Evolutionary conservation across 2,329 filamentous ascomycete genomes (phyloP).

Genomic region (Xylariaceae sp.): DNA sequence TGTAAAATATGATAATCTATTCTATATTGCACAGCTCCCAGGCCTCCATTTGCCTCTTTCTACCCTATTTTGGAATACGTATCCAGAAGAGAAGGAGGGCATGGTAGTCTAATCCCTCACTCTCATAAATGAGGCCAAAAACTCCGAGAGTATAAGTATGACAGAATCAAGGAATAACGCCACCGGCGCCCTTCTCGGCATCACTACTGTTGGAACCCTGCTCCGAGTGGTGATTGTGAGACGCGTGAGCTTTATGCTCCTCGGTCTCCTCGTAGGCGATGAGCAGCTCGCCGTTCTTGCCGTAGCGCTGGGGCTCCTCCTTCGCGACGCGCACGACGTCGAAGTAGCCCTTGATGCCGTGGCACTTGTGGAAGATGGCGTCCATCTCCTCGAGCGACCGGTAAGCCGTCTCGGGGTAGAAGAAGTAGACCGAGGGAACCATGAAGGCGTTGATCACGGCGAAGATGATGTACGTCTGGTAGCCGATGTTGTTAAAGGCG

Average conservation of each 20-base stretch:
- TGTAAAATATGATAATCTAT: too few relatives aligned
- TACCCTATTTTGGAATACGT: too few relatives aligned
- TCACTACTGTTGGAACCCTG: conserved; percentile 24
- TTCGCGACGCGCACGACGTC: conserved; percentile 49
- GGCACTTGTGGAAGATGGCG: conserved; percentile 64
- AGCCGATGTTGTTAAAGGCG: conserved; percentile 61
- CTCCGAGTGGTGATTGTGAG: conserved; percentile 26
- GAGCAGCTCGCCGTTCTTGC: conserved; percentile 64
- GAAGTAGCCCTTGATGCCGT: conserved; percentile 49
- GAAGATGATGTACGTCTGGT: conserved; percentile 70
- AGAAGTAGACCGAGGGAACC: conserved; percentile 63
- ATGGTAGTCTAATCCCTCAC: too few relatives aligned
- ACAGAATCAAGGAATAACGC: neutral
- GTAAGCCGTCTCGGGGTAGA: conserved; percentile 70
- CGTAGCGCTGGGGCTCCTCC: conserved; percentile 61
- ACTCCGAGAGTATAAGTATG: too few relatives aligned
- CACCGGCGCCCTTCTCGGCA: conserved; percentile 29
- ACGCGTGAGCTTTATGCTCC: conserved; percentile 43
- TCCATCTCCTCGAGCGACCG: conserved; percentile 72
- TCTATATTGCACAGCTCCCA: too few relatives aligned
- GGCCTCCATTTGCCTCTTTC: too few relatives aligned
- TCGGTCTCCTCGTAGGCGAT: conserved; percentile 52
- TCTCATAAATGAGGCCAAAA: too few relatives aligned
- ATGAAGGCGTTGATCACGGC: conserved; percentile 68
- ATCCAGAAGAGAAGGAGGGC: too few relatives aligned